These are phyloP conservation scores for Aspergillus hancockii DNA, from an alignment of 495 filamentous ascomycete genomes.

Conservation along the genomic window DNA sequence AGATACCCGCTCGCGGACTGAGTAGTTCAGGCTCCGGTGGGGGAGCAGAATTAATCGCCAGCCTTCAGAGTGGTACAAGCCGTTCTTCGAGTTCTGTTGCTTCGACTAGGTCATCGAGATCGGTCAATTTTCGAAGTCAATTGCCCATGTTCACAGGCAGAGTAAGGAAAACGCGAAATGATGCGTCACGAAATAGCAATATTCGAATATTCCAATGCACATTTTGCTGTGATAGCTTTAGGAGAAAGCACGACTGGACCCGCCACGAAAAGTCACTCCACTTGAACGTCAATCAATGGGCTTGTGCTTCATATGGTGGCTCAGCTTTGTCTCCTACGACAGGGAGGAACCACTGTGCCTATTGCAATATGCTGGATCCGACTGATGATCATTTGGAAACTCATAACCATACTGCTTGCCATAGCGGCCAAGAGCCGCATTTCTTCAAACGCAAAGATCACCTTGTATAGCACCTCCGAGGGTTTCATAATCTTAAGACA, in stretches of 20 bases:
- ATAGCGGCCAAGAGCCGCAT: conserved; percentile 54
- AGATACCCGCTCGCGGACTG: neutral
- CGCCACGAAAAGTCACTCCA: conserved; percentile 82
- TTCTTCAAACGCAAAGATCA: conserved; percentile 83
- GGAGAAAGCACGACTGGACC: conserved; percentile 80
- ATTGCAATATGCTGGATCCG: conserved; percentile 25
- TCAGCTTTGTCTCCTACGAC: conserved; percentile 44
- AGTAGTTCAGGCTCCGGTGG: neutral
- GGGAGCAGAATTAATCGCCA: neutral
- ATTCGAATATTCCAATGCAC: conserved; percentile 54
- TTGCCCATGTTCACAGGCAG: neutral
- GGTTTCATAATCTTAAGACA: conserved; percentile 68
- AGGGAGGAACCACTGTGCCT: conserved; percentile 43
- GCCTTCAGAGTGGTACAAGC: neutral
- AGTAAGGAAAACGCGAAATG: neutral
- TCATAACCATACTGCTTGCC: conserved; percentile 65
- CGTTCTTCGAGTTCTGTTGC: neutral
- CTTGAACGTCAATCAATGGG: conserved; percentile 72
- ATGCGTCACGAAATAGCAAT: neutral
- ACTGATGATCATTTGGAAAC: conserved; percentile 18
- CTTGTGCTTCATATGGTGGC: conserved; percentile 63
- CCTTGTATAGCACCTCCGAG: conserved; percentile 71
- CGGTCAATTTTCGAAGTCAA: neutral
- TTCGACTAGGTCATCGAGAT: neutral
- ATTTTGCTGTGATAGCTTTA: conserved; percentile 79